Evolutionary conservation across 805 yeast species (phyloP), one percentile per base, ranked within the genome.

Genomic region (Metschnikowia noctiluminum): DNA sequence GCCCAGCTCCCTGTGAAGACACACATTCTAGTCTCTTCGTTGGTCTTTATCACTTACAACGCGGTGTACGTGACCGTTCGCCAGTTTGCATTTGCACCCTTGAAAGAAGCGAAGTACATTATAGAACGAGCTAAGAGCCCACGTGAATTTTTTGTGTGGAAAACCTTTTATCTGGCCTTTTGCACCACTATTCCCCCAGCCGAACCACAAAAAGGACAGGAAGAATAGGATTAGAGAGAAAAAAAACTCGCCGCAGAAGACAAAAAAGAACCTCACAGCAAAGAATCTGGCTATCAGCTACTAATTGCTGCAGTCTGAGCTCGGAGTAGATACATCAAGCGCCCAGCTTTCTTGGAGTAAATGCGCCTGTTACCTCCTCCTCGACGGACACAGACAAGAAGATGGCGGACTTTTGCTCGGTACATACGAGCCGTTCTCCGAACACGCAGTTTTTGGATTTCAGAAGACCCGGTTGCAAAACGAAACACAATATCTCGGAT

Each of bases 321-420:
- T 7, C 31, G 7, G 11, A 28, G 31, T 11, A 28, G 11, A 7
- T 28, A 28, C 7, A 8, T 28, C 31, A 28, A 28, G 11, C 31
- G 7, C 11, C 10, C 31, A 28, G 31, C 31, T 11, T 7, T 28
- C 31, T 15, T 31, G 35, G 35, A 21, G 45, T 32, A 7, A 11
- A 51, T 53, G 55, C 38, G 56, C 30, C 56, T 53, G 56, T 42
- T 54, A 31, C 60, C 58, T 10, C 60, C 60, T 7, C 60, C 60
- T 12, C 46, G 57, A 9, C 38, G 50, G 5, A 56, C 58, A 7
- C 35, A 42, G 9, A 27, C 46, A 12, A 47, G 59, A 11, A 49
- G 49, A 28, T 55, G 54, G 58, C 47, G 42, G 12, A 48, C 49
- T 2, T 40, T 56, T 34, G 35, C 28, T 14, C 44, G 58, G 13